Base-by-base conservation (phyloP, 805 yeast genomes). In the Lipomyces yamanashiensis region DNA sequence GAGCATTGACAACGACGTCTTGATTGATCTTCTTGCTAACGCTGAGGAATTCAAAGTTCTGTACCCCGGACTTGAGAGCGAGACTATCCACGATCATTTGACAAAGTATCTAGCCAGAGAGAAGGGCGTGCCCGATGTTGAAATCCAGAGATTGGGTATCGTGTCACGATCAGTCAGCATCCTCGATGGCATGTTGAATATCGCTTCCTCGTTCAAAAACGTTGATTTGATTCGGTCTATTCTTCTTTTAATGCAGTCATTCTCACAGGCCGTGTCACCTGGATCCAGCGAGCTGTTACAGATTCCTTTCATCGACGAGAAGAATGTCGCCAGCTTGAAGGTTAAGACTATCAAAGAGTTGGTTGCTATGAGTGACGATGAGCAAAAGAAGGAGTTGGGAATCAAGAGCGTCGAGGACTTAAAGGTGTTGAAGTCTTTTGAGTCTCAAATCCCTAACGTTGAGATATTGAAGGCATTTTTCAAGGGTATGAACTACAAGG, bases 141-240 rank as follows among this genome's bases (percentile, higher is more conserved):
- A 81, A 64, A 62, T 61, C 0, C 77, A 80, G 34, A 84, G 84
- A 72, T 80, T 87, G 53, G 79, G 82, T 64, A 78, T 89, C 33
- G 68, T 89, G 7, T 78, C 90, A 0, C 80, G 83, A 52, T 81
- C 89, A 39, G 91, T 92, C 40, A 80, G 81, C 17, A 78, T 93
- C 68, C 77, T 93, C 43, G 77, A 80, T 40, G 96, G 92, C 0
- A 81, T 91, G 70, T 79, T 92, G 63, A 97, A 90, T 69, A 87
- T 95, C 71, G 89, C 96, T 12, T 80, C 90, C 17, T 84, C 84
- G 43, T 92, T 93, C 78, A 87, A 93, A 79, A 84, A 85, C 70
- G 86, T 86, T 61, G 91, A 89, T 13, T 62, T 63, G 19, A 1
- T 62, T 7, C 55, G 59, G 28, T 54, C 36, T 12, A 58, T 66